A percentile compares a stretch with the other conserved stretches of the same genome.
Conservation (phyloP, 2,329 filamentous ascomycete genomes). For the Stagonosporopsis vannaccii region DNA sequence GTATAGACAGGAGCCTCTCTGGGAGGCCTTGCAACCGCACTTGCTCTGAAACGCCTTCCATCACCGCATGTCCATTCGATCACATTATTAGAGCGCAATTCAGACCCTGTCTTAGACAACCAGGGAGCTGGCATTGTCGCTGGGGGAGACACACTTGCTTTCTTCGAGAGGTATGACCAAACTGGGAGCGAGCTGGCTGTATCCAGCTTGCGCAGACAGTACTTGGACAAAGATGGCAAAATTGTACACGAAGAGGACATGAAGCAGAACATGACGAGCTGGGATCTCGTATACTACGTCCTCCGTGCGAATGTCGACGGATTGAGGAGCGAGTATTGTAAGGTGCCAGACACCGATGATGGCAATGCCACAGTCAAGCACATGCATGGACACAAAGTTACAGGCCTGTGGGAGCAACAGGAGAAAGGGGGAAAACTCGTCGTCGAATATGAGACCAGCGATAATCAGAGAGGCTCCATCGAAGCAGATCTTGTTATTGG, state of each 20-base stretch:
- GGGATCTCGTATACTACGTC: slow-evolving; percentile 45
- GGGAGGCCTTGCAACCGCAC: slow-evolving; percentile 36
- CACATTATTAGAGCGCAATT: slow-evolving; percentile 43
- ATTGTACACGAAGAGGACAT: slow-evolving; percentile 39
- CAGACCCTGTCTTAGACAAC: slow-evolving; percentile 38
- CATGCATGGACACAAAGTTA: slow-evolving; percentile 37
- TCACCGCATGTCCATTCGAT: slow-evolving; percentile 32
- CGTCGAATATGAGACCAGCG: slow-evolving; percentile 28
- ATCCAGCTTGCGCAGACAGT: slow-evolving; percentile 35
- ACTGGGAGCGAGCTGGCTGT: slow-evolving; percentile 35
- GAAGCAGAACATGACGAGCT: slow-evolving; percentile 48
- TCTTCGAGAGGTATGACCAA: slow-evolving; percentile 41
- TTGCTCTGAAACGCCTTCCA: slow-evolving; percentile 39
- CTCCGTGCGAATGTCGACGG: slow-evolving; percentile 43
- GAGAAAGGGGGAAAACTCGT: slow-evolving; percentile 25
- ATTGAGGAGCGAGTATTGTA: slow-evolving; percentile 36
- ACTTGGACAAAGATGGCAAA: slow-evolving; percentile 37
- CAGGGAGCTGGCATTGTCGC: slow-evolving; percentile 47
- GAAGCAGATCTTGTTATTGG: slow-evolving; percentile 40
- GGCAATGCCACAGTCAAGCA: slow-evolving; percentile 26
- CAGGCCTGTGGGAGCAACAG: slow-evolving; percentile 26
- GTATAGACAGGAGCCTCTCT: slow-evolving; percentile 41
- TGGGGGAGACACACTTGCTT: slow-evolving; percentile 38
- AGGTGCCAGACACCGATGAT: slow-evolving; percentile 26
- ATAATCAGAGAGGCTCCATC: slow-evolving; percentile 25